Evolutionary conservation across 331 rosid genomes (phyloP).

Genomic region (Rhamnella rubrinervis): DNA sequence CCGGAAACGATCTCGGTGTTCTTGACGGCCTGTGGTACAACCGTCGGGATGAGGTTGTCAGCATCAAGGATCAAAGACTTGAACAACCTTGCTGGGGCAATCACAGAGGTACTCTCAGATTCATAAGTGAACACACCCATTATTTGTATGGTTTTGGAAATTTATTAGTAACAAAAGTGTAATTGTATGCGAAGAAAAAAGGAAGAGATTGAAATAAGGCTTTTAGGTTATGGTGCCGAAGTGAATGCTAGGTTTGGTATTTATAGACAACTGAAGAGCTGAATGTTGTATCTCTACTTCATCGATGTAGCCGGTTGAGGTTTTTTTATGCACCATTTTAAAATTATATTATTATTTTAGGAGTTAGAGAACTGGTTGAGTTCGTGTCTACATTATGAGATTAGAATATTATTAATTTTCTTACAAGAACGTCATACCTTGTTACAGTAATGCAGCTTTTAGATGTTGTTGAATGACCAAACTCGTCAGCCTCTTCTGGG

Average conservation of each 20-base stretch:
- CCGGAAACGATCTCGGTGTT: constrained; percentile 44
- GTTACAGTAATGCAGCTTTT: too few species aligned
- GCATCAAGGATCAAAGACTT: constrained; percentile 55
- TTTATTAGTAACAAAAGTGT: neutral
- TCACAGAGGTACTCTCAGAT: constrained; percentile 20
- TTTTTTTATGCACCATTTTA: too few species aligned
- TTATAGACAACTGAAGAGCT: neutral
- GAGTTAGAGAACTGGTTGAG: too few species aligned
- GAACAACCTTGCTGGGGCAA: constrained; percentile 55
- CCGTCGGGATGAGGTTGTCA: constrained; percentile 49
- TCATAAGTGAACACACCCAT: constrained; percentile 52
- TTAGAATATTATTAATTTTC: too few species aligned
- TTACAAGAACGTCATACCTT: too few species aligned
- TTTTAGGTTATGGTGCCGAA: neutral
- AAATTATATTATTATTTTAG: too few species aligned
- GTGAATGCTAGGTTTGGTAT: neutral
- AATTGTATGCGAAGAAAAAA: neutral
- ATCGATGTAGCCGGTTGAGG: too few species aligned
- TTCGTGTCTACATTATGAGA: too few species aligned
- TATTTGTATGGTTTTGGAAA: neutral
- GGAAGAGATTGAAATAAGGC: neutral
- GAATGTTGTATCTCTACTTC: too few species aligned
- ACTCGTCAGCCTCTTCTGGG: too few species aligned
- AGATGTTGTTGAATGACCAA: too few species aligned
- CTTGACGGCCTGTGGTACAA: constrained; percentile 35